A percentile compares a stretch with the other conserved stretches of the same genome.
Evolutionary conservation across 495 filamentous ascomycete genomes (phyloP).

Genomic region (Penicillium riverlandense): DNA sequence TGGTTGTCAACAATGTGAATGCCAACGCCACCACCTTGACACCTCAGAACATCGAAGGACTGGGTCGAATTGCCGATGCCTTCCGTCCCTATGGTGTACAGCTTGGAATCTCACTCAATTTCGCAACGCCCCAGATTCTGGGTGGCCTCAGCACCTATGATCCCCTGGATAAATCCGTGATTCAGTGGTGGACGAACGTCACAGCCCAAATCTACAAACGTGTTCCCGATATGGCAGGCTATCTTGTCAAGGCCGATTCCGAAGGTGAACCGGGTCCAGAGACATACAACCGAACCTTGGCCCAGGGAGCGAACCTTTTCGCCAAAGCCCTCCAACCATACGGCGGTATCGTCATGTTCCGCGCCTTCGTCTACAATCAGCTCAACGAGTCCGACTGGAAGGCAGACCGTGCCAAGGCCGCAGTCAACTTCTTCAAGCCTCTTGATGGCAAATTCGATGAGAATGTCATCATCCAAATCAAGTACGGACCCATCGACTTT

Average conservation of each 20-base stretch:
- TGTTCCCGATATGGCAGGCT: slow-evolving; percentile 62
- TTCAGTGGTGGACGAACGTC: slow-evolving; percentile 54
- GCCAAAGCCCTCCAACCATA: slow-evolving; percentile 52
- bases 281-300: slow-evolving; percentile 62
- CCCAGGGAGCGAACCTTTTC: slow-evolving; percentile 65
- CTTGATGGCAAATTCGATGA: slow-evolving; percentile 61
- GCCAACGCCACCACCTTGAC: slow-evolving; percentile 53
- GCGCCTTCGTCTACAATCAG: slow-evolving; percentile 65
- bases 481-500: slow-evolving; percentile 71
- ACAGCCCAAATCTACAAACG: slow-evolving; percentile 50
- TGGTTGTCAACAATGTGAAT: slow-evolving; percentile 70
- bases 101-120: slow-evolving; percentile 60
- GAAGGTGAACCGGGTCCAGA: slow-evolving; percentile 66
- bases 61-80: slow-evolving; percentile 54
- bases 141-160: slow-evolving; percentile 57
- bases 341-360: slow-evolving; percentile 65
- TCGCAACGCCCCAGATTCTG: slow-evolving; percentile 53
- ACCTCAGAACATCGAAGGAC: slow-evolving; percentile 49
- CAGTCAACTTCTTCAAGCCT: slow-evolving; percentile 57
- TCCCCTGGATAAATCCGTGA: slow-evolving; percentile 52
- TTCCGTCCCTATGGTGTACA: slow-evolving; percentile 62
- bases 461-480: slow-evolving; percentile 67
- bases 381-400: slow-evolving; percentile 54
- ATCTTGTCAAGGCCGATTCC: slow-evolving; percentile 66
- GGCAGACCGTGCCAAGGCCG: slow-evolving; percentile 61